A percentile compares a stretch with the other conserved stretches of the same genome.
These are phyloP conservation scores for Gracilariopsis chorda DNA, from an alignment of 23 red algal genomes.

Conservation along the genomic window DNA sequence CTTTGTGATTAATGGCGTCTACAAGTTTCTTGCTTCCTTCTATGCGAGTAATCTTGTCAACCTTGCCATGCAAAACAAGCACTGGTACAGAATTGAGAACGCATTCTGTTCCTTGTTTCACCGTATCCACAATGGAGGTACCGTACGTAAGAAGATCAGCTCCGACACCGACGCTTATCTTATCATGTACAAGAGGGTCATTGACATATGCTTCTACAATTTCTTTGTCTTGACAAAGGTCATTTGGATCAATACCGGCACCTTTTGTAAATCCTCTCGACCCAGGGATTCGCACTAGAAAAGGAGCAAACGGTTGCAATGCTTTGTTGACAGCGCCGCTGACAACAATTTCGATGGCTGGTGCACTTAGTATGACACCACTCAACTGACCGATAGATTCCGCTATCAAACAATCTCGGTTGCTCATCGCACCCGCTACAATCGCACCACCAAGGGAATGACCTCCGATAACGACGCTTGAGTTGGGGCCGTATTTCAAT, in stretches of 20 bases:
- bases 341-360: slow-evolving; percentile 14
- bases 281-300: slow-evolving; percentile 5
- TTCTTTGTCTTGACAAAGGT: not conserved
- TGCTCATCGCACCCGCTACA: not conserved
- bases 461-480: slow-evolving; percentile 45
- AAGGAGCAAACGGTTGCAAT: not conserved
- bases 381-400: slow-evolving; percentile 20
- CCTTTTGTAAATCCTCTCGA: slow-evolving; percentile 8
- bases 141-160: slow-evolving; percentile 41
- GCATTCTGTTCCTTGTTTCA: not conserved
- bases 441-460: slow-evolving; percentile 58
- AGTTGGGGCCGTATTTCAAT: not conserved
- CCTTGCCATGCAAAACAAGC: slow-evolving; percentile 36
- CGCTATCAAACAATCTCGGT: not conserved
- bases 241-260: not conserved
- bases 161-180: slow-evolving; percentile 27
- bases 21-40: slow-evolving; percentile 41
- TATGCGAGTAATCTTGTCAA: slow-evolving; percentile 3
- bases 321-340: slow-evolving; percentile 5
- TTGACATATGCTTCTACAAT: slow-evolving; percentile 1
- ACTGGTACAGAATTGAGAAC: slow-evolving; percentile 15
- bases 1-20: not conserved
- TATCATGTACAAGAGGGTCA: slow-evolving; percentile 3
- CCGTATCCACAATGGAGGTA: not conserved
- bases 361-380: slow-evolving; percentile 33